Evolutionary conservation across 441 rosid genomes (phyloP), one percentile per base, ranked within the genome.

Genomic region (Pelargonium cotyledonis): DNA sequence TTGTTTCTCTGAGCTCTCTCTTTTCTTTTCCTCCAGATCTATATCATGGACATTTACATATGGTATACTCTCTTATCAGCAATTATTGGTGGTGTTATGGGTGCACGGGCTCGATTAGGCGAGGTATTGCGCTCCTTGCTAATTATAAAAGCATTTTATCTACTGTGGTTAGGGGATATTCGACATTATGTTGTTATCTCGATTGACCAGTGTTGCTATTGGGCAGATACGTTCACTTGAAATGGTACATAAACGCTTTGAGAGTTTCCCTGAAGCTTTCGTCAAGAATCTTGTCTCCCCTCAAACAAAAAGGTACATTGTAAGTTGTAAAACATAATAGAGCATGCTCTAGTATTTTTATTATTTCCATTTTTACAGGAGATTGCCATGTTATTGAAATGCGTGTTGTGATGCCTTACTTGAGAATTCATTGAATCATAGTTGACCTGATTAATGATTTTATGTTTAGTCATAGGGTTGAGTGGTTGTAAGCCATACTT

Each of bases 201-300:
- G 12, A 60, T 18, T 68, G 58, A 47, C 46, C 55, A 18, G 75
- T 78, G 35, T 26, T 73, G 65, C 16, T 63, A 63, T 65, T 40
- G 76, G 71, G 66, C 80, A 95, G 99, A 95, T 95, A 79, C 95
- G 98, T 35, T 79, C 97, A 51, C 86, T 90, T 47, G 99, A 95
- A 77, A 95, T 95, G 99, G 80, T 95, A 73, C 97, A 92, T 76
- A 95, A 88, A 80, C 98, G 99, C 73, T 95, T 92, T 80, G 97
- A 95, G 90, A 88, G 92, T 81, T 95, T 95, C 69, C 99, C 99
- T 14, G 87, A 85, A 82, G 99, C 94, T 66, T 95, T 95, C 84
- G 83, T 83, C 69, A 75, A 86, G 81, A 88, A 87, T 77, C 99
- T 95, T 66, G 96, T 92, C 76, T 92, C 94, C 53, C 80, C 81